A percentile compares a stretch with the other conserved stretches of the same genome.
These are phyloP conservation scores for Castanospermum australe DNA, from an alignment of 306 rosid genomes.

Conservation along the genomic window DNA sequence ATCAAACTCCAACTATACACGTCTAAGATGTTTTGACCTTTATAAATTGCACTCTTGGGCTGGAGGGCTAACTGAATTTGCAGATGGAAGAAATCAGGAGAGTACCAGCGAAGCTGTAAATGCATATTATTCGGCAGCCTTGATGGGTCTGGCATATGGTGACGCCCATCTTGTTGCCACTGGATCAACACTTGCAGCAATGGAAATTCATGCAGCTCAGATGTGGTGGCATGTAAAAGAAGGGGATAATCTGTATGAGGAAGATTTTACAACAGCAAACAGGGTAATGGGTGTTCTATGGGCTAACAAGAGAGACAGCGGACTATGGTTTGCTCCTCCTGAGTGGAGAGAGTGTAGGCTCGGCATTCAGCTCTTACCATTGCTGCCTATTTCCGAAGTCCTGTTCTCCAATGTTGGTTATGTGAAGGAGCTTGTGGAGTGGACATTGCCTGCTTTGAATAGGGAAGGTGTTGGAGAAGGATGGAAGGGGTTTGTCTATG, in stretches of 20 bases:
- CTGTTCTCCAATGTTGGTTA: conserved; percentile 42
- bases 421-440: conserved; percentile 65
- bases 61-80: conserved; percentile 61
- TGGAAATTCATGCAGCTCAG: conserved; percentile 79
- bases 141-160: conserved; percentile 81
- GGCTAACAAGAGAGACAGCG: conserved; percentile 81
- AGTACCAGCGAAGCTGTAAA: conserved; percentile 87
- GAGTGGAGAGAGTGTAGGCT: conserved; percentile 82
- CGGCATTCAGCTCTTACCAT: conserved; percentile 75
- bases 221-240: conserved; percentile 85
- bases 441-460: conserved; percentile 73
- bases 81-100: conserved; percentile 79
- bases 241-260: conserved; percentile 46
- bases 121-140: conserved; percentile 81
- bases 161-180: conserved; percentile 68
- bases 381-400: conserved; percentile 42
- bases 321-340: conserved; percentile 81
- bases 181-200: conserved; percentile 62
- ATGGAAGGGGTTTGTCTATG: conserved; percentile 79
- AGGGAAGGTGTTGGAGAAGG: conserved; percentile 70
- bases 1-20: conserved; percentile 43
- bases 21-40: conserved; percentile 73
- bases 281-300: conserved; percentile 82
- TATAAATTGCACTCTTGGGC: conserved; percentile 89
- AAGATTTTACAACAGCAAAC: conserved; percentile 53